A percentile compares a stretch with the other conserved stretches of the same genome.
Evolutionary conservation across 148 eudicot species (phyloP).

Genomic region (Pouteria glomerata): DNA sequence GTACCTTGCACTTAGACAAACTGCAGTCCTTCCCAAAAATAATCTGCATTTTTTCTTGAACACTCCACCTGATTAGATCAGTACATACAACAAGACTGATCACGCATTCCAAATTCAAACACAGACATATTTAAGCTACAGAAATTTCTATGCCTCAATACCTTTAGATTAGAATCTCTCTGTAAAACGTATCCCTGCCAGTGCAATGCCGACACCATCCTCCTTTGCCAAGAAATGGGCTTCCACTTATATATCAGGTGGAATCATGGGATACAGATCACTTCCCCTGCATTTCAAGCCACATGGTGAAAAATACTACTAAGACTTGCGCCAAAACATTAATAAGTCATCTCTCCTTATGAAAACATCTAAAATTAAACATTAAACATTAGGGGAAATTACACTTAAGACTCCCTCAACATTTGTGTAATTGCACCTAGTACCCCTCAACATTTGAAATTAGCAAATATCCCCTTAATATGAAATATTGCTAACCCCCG

Average conservation of each 20-base stretch:
- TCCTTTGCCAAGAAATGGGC: conserved; percentile 89
- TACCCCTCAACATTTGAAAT: too few species aligned
- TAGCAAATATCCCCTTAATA: too few species aligned
- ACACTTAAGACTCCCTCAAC: too few species aligned
- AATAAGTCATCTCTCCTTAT: background rate
- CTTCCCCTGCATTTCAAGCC: conserved; percentile 56
- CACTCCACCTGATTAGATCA: conserved; percentile 78
- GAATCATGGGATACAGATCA: conserved; percentile 84
- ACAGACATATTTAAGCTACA: background rate
- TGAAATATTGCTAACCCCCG: too few species aligned
- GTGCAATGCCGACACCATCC: conserved; percentile 84
- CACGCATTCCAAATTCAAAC: conserved; percentile 13
- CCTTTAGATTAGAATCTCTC: conserved; percentile 91
- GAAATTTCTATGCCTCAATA: conserved; percentile 17
- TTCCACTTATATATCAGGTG: conserved; percentile 78
- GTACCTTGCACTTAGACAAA: conserved; percentile 94
- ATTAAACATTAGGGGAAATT: too few species aligned
- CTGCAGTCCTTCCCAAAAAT: conserved; percentile 60
- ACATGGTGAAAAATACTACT: background rate
- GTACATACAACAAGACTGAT: conserved; percentile 4
- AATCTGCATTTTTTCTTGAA: conserved; percentile 78
- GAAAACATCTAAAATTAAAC: too few species aligned
- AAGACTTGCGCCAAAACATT: background rate
- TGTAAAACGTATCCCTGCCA: conserved; percentile 74
- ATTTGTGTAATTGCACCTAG: too few species aligned